Evolutionary conservation across 768 basidiomycete species (phyloP), one percentile per base, ranked within the genome.

Genomic region (Boletellus ananiceps): DNA sequence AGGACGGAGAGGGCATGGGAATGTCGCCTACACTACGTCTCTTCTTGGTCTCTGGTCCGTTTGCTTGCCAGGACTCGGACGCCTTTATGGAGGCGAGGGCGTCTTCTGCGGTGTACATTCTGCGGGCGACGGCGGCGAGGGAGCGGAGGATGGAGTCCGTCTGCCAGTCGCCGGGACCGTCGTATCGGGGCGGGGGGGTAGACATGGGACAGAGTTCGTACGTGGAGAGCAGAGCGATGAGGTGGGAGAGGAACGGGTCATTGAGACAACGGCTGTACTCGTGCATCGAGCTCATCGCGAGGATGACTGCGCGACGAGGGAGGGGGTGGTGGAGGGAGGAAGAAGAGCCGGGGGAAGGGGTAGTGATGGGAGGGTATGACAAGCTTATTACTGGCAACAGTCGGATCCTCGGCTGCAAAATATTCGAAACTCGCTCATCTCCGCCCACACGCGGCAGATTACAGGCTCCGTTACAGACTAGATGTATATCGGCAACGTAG

Each of bases 401-500:
- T 29, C 29, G 27, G 37, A 18, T 34, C 32, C 43, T 47, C 39
- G 31, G 41, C 34, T 36, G 2, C 49, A 27, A 47, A 57, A 47
- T 19, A 46, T 23, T 46, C 39, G 27, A 46, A 46, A 36, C 36
- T 25, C 12, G 44, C 46, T 46, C 54, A 59, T 62, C 62, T 60
- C 62, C 63, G 63, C 58, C 29, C 14, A 12, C 29, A 35, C 39
- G 35, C 15, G 25, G 23, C 13, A 15, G 31, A 44, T 31, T 50
- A 43, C 45, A 50, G 25, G 18, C 23, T 25, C 39, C 36, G 33
- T 47, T 55, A 50, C 47, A 31, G 33, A 34, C 38, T 50, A 91
- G 40, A 91, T 82, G 62, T 87, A 92, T 52, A 91, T 83, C 0
- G 87, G 88, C 46, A 92, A 69, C 2, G 85, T 83, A 4, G 88